Evolutionary conservation across 495 filamentous ascomycete genomes (phyloP), one percentile per base, ranked within the genome.

Genomic region (Penicillium longicatenatum): DNA sequence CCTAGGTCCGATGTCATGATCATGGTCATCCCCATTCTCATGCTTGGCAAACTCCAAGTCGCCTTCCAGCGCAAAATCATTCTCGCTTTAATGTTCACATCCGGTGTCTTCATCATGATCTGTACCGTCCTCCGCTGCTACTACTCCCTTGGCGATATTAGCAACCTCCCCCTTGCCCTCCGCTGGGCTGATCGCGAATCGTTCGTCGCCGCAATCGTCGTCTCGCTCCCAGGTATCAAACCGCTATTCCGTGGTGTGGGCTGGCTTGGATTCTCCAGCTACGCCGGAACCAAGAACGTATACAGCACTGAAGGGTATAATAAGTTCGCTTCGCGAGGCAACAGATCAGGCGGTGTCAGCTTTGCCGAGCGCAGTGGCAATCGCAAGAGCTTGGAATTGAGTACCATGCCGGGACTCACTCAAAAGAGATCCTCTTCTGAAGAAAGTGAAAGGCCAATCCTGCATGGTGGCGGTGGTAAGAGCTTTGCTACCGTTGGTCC

Each of bases 91-190:
- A 60, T 68, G 54, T 59, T 68, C 54, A 65, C 57, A 21, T 68
- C 65, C 16, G 65, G 62, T n/a, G 24, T 69, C n/a, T 71, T 68
- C 60, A 63, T 70, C 43, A 70, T 70, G 57, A 63, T 70, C 55
- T 62, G 55, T 51, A 55, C 67, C 11, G 45, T 68, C 20, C 62
- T 70, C 1, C 65, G 67, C 14, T 57, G 58, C 48, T 57, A 62
- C 58, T 65, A 68, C 44, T 70, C 67, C 9, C 53, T 70, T 22
- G 52, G 41, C 16, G 57, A 61, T 10, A 63, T 70, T 42, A 57
- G 49, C 29, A 62, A 53, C 12, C 54, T 68, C 35, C 24, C 56
- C 29, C 60, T 52, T 17, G 65, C 59, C 4, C 57, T 65, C 0
- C 59, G 53, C 52, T 70, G 67, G 67, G 65, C 65, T 11, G 54